phyloP scores from a whole-genome alignment of 441 rosid genomes.

The Arabidopsis lyrata region DNA sequence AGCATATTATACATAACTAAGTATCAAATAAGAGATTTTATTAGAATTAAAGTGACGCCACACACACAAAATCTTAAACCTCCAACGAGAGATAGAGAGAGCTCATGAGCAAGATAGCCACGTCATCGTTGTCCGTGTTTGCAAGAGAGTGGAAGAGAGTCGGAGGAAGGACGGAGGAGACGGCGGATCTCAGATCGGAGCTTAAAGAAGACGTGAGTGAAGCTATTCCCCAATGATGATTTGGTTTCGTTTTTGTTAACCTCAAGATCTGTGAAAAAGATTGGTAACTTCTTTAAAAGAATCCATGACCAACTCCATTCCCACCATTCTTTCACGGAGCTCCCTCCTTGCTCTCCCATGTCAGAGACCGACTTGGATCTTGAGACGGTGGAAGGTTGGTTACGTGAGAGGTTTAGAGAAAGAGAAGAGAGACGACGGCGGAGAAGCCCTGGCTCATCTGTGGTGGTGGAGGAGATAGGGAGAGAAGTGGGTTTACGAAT shows the following conservation, averaged over 20 bases:
- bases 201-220: constrained; percentile 66
- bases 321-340: constrained; percentile 80
- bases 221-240: constrained; percentile 53
- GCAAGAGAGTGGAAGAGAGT: constrained; percentile 44
- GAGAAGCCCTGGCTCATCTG: constrained; percentile 39
- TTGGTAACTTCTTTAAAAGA: constrained; percentile 61
- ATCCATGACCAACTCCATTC: constrained; percentile 78
- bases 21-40: not conserved
- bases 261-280: constrained; percentile 72
- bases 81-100: not conserved
- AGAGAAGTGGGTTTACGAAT: constrained; percentile 46
- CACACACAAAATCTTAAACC: not conserved
- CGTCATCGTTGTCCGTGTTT: constrained; percentile 32
- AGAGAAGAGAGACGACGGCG: constrained; percentile 72
- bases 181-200: constrained; percentile 61
- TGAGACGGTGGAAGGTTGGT: constrained; percentile 40
- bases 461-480: constrained; percentile 34
- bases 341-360: constrained; percentile 57
- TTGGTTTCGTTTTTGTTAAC: constrained; percentile 66
- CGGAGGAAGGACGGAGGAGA: constrained; percentile 50
- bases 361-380: constrained; percentile 68
- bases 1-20: constrained; percentile 18
- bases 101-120: constrained; percentile 7
- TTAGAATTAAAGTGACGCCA: too few species aligned
- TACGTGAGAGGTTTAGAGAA: constrained; percentile 52